Evolutionary conservation across 176 grass and related monocot species (phyloP), one percentile per base, ranked within the genome.

Genomic region (Phragmites australis): DNA sequence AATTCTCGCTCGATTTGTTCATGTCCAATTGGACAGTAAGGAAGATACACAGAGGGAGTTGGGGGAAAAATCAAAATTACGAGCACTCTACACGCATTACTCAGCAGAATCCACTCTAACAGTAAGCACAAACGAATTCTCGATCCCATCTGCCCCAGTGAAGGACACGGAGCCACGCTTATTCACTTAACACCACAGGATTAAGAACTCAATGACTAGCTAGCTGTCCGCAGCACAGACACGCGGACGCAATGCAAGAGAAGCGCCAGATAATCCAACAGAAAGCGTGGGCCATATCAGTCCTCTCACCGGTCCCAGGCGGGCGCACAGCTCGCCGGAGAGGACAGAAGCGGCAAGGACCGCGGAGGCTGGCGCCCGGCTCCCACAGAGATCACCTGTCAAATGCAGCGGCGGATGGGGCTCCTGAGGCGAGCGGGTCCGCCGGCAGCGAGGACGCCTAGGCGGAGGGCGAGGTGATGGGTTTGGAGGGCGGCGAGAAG

Each of bases 201-300:
- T 10, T 30, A 10, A 30, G 14, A 68, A 31, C 39, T 66, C 52
- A n/a, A 29, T 48, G 50, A 55, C 26, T 0, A 47, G 50, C 26
- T 0, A 47, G 50, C 22, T 6, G 25, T 3, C 47, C 7, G 37
- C 0, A 17, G 4, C 65, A 42, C 1, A 40, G 51, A 49, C 13
- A 47, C 85, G n/a, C 41, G 4, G 17, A 27, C 19, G 19, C 37
- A 84, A 84, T 74, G 75, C 60, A 51, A 83, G 43, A 5, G 23
- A 58, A 30, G 3, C 39, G 2, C n/a, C 42, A 4, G 22, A 13
- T 2, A 52, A 21, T 5, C 30, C 22, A 43, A 1, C 43, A 10
- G 21, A 22, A n/a, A n/a, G n/a, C n/a, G 3, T 13, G 45, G 0
- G 4, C 2, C 54, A 27, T 3, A 62, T 26, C 11, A 17, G 40